phyloP scores from a whole-genome alignment of 31 red algal species.

The Pterothamnion heteromorphum region DNA sequence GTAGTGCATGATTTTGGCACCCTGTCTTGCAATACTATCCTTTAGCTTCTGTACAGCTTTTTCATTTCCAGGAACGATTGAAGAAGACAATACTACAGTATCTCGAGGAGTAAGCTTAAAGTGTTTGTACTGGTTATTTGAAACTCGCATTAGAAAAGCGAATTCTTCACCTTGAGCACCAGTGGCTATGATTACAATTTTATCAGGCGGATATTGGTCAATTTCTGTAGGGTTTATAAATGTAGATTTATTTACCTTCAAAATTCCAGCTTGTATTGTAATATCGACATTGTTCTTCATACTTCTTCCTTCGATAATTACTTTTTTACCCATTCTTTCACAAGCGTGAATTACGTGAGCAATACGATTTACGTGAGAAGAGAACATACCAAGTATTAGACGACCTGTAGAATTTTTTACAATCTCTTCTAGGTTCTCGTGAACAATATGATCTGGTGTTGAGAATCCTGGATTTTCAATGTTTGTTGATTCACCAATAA shows the following conservation, averaged over 20 bases:
- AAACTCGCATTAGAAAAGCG: not conserved
- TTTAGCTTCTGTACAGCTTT: not conserved
- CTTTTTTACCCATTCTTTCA: not conserved
- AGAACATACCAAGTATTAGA: not conserved
- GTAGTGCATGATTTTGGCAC: not conserved
- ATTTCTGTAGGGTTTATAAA: not conserved
- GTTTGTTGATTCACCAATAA: not conserved
- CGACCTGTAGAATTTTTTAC: not conserved
- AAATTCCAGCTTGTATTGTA: not conserved
- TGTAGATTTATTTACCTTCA: not conserved
- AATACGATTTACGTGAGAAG: not conserved
- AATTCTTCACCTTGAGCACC: not conserved
- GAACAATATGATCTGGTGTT: not conserved
- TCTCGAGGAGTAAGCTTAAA: not conserved
- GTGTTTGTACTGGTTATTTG: not conserved
- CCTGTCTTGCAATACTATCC: not conserved
- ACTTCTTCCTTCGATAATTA: not conserved
- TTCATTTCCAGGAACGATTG: not conserved
- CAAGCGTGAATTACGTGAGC: not conserved
- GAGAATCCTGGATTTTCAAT: not conserved
- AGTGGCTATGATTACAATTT: not conserved
- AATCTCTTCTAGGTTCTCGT: not conserved
- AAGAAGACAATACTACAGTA: not conserved
- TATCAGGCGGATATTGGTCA: not conserved
- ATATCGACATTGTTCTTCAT: not conserved